These are phyloP conservation scores for Aleurites moluccanus DNA, from an alignment of 441 rosid species.

Conservation along the genomic window DNA sequence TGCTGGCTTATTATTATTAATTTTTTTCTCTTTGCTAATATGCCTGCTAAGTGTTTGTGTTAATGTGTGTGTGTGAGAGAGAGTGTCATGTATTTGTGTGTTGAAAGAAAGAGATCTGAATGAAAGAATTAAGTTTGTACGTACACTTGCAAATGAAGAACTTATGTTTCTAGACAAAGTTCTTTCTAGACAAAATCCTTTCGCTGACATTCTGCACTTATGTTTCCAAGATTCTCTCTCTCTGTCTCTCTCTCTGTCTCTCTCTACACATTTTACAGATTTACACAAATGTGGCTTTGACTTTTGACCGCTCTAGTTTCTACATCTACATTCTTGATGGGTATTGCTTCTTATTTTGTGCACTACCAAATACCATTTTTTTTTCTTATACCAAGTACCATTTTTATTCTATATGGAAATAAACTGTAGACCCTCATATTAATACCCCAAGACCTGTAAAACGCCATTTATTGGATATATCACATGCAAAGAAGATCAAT, in stretches of 20 bases:
- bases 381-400: no score
- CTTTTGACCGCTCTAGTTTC: constrained; percentile 16
- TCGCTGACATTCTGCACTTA: constrained; percentile 60
- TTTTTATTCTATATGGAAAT: background rate
- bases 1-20: constrained; percentile 8
- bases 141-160: constrained; percentile 24
- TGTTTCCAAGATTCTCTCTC: constrained; percentile 41
- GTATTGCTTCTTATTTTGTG: background rate
- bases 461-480: no score
- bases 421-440: background rate
- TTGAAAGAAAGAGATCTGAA: background rate
- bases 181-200: constrained; percentile 37
- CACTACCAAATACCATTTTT: constrained; percentile 6
- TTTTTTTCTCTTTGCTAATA: constrained; percentile 22
- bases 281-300: background rate
- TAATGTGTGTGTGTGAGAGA: background rate
- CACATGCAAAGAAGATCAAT: no score
- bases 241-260: no score
- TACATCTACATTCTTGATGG: constrained; percentile 3
- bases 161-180: no score
- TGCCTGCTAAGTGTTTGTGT: constrained; percentile 11
- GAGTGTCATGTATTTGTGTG: constrained; percentile 15
- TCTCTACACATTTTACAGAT: background rate
- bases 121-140: constrained; percentile 20
- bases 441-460: background rate